Evolutionary conservation across 2,329 filamentous ascomycete species (phyloP).

Genomic region (Clonostachys byssicola): DNA sequence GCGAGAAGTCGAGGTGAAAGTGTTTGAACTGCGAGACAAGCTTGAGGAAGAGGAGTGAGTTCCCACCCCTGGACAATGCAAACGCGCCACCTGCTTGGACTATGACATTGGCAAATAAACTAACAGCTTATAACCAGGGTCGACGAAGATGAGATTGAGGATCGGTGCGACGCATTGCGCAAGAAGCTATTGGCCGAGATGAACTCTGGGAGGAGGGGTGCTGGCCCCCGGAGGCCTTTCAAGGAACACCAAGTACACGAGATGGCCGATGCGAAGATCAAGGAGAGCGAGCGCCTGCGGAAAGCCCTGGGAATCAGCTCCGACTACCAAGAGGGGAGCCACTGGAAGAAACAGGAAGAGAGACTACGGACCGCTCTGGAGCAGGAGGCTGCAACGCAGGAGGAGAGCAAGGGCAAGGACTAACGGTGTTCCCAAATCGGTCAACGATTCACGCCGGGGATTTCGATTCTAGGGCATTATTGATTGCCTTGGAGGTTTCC

Average conservation of each 20-base stretch:
- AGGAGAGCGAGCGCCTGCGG: conserved; percentile 85
- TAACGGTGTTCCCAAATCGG: neutral
- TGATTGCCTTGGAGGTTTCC: no score
- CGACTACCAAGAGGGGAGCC: conserved; percentile 79
- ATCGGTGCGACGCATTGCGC: conserved; percentile 37
- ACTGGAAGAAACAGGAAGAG: conserved; percentile 84
- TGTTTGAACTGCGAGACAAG: conserved; percentile 83
- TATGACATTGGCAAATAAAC: conserved; percentile 4
- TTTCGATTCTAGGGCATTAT: no score
- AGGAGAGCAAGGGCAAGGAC: conserved; percentile 16
- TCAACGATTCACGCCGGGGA: no score
- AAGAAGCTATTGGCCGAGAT: conserved; percentile 33
- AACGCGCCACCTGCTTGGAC: neutral
- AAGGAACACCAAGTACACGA: conserved; percentile 97
- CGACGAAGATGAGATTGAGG: conserved; percentile 89
- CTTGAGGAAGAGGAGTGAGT: conserved; percentile 87
- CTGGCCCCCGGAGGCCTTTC: conserved; percentile 47
- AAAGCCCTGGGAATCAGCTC: conserved; percentile 83
- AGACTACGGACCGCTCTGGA: conserved; percentile 42
- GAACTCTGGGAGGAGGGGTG: conserved; percentile 21
- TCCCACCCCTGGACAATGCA: neutral
- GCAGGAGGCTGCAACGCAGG: conserved; percentile 20
- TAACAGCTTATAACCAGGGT: conserved; percentile 41
- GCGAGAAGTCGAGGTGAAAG: conserved; percentile 86
- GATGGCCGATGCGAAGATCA: conserved; percentile 91